phyloP scores from a whole-genome alignment of 1,139 yeast species.

The Suhomyces ambrosiae region DNA sequence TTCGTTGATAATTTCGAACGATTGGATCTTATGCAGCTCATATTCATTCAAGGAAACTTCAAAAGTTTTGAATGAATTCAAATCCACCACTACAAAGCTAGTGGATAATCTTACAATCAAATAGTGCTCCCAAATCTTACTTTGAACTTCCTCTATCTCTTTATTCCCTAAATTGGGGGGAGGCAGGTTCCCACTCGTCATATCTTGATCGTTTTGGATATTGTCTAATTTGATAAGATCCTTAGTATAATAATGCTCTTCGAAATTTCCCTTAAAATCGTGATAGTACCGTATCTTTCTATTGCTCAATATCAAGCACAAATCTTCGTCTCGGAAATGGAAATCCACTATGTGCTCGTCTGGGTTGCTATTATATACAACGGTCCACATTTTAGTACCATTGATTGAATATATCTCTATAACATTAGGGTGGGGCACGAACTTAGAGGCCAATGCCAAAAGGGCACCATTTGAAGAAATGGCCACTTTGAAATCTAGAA shows the following conservation, averaged over 20 bases:
- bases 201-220: slow-evolving; percentile 17
- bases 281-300: slow-evolving; percentile 64
- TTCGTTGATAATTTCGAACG: slow-evolving; percentile 10
- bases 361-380: slow-evolving; percentile 54
- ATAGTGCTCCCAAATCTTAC: slow-evolving; percentile 28
- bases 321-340: slow-evolving; percentile 57
- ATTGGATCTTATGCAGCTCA: slow-evolving; percentile 21
- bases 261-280: slow-evolving; percentile 69
- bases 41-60: slow-evolving; percentile 28
- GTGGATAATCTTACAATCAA: slow-evolving; percentile 36
- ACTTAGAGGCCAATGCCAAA: slow-evolving; percentile 40
- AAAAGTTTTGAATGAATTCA: slow-evolving; percentile 28
- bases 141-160: slow-evolving; percentile 32
- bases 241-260: slow-evolving; percentile 46
- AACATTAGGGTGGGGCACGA: slow-evolving; percentile 35
- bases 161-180: slow-evolving; percentile 41
- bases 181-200: slow-evolving; percentile 6
- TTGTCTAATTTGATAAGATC: slow-evolving; percentile 39
- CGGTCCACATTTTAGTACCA: slow-evolving; percentile 50
- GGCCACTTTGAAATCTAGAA: slow-evolving; percentile 30
- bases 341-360: slow-evolving; percentile 61
- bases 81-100: slow-evolving; percentile 31
- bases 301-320: slow-evolving; percentile 61
- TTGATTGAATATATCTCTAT: slow-evolving; percentile 56
- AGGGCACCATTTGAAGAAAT: slow-evolving; percentile 36